These are phyloP conservation scores for Aspergillus floridensis DNA, from an alignment of 2,329 filamentous ascomycete genomes.

Conservation along the genomic window DNA sequence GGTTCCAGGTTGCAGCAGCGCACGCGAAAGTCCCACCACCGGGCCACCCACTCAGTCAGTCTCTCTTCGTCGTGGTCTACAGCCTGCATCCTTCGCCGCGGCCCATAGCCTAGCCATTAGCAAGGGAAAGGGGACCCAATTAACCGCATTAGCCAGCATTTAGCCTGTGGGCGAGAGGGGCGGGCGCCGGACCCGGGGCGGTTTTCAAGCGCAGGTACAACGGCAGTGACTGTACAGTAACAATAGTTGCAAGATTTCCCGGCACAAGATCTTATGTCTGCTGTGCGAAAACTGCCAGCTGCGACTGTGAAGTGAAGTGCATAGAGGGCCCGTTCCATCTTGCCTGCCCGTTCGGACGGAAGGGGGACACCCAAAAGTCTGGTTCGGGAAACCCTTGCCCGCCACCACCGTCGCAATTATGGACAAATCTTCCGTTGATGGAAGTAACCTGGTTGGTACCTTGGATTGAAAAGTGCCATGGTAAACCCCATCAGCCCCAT, in stretches of 20 bases:
- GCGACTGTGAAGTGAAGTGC: too few relatives aligned
- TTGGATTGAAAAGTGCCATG: background rate
- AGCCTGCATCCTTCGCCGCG: too few relatives aligned
- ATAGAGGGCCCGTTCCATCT: too few relatives aligned
- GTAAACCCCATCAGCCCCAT: background rate
- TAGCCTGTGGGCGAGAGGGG: background rate
- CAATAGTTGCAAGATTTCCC: background rate
- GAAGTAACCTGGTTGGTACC: background rate
- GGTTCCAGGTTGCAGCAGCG: background rate
- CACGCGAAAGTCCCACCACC: background rate
- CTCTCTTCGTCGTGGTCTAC: too few relatives aligned
- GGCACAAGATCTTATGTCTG: background rate
- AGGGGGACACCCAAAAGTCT: background rate
- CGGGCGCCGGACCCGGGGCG: background rate
- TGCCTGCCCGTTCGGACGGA: background rate
- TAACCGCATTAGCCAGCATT: background rate
- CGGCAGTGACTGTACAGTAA: background rate
- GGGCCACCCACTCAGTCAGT: too few relatives aligned
- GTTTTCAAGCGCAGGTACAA: conserved; percentile 4
- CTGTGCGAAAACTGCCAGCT: too few relatives aligned
- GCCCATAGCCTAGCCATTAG: too few relatives aligned
- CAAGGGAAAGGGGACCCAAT: background rate
- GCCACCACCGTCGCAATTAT: conserved; percentile 1
- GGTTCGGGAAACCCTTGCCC: background rate
- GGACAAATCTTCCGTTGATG: background rate